Evolutionary conservation across 2,329 filamentous ascomycete species (phyloP).

Genomic region (Aspergillus novofumigatus): DNA sequence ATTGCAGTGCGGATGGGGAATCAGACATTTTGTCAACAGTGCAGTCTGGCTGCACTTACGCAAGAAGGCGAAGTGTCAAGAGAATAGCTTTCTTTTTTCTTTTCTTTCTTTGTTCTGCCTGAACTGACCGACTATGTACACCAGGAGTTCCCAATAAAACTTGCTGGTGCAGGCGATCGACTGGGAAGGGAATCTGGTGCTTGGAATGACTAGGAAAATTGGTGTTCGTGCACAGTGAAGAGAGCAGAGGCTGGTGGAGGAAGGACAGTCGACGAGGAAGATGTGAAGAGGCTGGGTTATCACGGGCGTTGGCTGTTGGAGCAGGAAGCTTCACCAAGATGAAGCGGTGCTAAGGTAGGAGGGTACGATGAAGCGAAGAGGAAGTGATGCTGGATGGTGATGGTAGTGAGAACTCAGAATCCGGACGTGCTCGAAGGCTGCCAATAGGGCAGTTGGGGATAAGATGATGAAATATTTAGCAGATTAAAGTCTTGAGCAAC

Average conservation of each 20-base stretch:
- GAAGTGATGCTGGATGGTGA: constrained; percentile 20
- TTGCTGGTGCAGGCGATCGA: constrained; percentile 67
- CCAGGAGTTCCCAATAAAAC: constrained; percentile 87
- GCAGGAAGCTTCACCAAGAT: constrained; percentile 16
- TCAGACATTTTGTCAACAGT: constrained; percentile 64
- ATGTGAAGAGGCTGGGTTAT: constrained; percentile 25
- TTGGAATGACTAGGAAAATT: constrained; percentile 26
- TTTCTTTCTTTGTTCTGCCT: constrained; percentile 54
- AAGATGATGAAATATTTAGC: constrained; percentile 15
- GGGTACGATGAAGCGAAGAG: constrained; percentile 18
- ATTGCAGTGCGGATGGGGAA: constrained; percentile 49
- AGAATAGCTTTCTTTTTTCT: constrained; percentile 40
- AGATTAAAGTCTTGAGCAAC: constrained; percentile 16
- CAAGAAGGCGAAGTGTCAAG: constrained; percentile 43
- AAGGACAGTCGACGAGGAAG: constrained; percentile 28
- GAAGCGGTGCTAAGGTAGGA: constrained; percentile 21
- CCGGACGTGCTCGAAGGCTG: constrained; percentile 18
- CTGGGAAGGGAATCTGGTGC: constrained; percentile 37
- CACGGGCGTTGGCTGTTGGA: constrained; percentile 19
- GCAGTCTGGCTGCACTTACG: constrained; percentile 35
- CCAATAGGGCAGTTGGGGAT: constrained; percentile 15
- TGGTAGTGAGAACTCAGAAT: constrained; percentile 17
- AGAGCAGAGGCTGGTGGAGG: constrained; percentile 31
- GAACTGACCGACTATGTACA: constrained; percentile 66
- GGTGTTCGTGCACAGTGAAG: constrained; percentile 31